phyloP scores from a whole-genome alignment of 2,329 filamentous ascomycete genomes.

The Coniochaeta hoffmannii region DNA sequence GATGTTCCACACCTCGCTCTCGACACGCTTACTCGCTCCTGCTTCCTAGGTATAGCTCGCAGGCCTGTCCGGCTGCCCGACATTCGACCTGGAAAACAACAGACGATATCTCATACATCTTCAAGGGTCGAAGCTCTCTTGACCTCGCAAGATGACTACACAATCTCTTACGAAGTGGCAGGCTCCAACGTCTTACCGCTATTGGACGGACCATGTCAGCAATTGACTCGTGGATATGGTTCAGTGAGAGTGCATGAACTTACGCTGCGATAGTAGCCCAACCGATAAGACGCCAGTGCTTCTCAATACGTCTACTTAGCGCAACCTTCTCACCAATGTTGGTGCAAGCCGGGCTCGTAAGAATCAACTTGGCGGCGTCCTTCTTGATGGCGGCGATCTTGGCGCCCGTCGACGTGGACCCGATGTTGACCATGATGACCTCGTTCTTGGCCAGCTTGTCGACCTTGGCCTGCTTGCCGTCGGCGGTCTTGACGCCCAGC shows the following conservation, averaged over 20 bases:
- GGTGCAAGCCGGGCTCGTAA: constrained; percentile 92
- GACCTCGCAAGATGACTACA: neutral
- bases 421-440: constrained; percentile 99
- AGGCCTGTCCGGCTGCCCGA: neutral
- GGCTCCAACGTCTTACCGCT: constrained; percentile 49
- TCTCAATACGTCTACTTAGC: constrained; percentile 91
- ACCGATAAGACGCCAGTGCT: constrained; percentile 95
- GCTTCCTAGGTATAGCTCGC: neutral
- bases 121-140: neutral
- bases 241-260: constrained; percentile 23
- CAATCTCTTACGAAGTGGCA: constrained; percentile 31
- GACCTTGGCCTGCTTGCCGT: constrained; percentile 99
- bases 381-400: constrained; percentile 97
- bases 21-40: neutral
- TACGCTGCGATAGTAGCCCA: constrained; percentile 76
- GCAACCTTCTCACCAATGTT: constrained; percentile 98
- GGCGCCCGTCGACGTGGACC: constrained; percentile 91
- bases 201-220: constrained; percentile 14
- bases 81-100: neutral
- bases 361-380: constrained; percentile 88
- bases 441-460: constrained; percentile 98
- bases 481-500: constrained; percentile 92
- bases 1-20: neutral
- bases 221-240: neutral
- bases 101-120: neutral